phyloP scores from a whole-genome alignment of 1,284 basidiomycete genomes.

The Cutaneotrichosporon sp. region DNA sequence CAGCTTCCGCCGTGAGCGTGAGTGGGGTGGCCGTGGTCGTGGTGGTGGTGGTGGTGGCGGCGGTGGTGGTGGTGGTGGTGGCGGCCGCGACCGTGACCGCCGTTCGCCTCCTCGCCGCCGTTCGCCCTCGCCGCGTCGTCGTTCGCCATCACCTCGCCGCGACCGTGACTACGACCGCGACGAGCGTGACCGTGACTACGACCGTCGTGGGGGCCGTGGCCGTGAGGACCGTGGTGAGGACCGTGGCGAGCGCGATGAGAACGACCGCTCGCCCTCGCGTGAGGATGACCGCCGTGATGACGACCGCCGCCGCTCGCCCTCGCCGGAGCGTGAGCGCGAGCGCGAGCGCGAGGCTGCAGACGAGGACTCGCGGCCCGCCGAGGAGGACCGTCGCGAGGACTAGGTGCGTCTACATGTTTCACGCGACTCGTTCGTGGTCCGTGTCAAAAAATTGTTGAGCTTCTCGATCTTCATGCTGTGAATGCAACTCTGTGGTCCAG shows the following conservation, averaged over 20 bases:
- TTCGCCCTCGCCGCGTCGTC: conserved; percentile 20
- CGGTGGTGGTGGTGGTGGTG: conserved; percentile 9
- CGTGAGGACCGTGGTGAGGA: conserved; percentile 12
- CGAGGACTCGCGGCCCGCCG: conserved; percentile 14
- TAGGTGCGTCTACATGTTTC: conserved; percentile 11
- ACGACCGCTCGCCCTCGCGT: conserved; percentile 14
- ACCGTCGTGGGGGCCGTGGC: conserved; percentile 27
- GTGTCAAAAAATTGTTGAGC: background rate
- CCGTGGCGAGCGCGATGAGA: conserved; percentile 10
- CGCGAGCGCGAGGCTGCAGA: conserved; percentile 3
- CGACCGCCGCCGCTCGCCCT: conserved; percentile 25
- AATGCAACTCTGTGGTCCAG: background rate
- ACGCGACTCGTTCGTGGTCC: background rate
- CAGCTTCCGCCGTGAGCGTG: conserved; percentile 49
- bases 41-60: conserved; percentile 11
- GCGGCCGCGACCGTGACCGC: conserved; percentile 24
- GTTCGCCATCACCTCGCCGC: conserved; percentile 35
- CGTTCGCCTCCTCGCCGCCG: conserved; percentile 17
- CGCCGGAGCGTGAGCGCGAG: conserved; percentile 9
- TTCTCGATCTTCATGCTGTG: background rate
- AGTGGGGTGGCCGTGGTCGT: conserved; percentile 36
- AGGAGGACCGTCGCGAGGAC: conserved; percentile 27
- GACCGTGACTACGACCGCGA: conserved; percentile 35
- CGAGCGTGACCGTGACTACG: conserved; percentile 30
- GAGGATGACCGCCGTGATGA: conserved; percentile 31